Conservation (phyloP, 1,284 basidiomycete genomes). For the Boletellus sp. region DNA sequence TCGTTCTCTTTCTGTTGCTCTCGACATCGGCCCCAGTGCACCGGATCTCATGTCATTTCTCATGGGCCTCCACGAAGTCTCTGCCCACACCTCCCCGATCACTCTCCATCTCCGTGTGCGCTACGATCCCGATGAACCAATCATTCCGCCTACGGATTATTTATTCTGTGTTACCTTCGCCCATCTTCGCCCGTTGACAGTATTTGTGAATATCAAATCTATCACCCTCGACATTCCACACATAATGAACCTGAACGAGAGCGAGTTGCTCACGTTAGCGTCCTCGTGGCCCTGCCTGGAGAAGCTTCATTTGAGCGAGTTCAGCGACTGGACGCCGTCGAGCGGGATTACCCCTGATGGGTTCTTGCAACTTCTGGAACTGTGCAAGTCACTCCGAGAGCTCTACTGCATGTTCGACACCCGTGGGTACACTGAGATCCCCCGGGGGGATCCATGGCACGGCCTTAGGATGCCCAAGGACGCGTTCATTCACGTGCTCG, state of each 20-base stretch:
- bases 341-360: constrained; percentile 13
- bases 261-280: constrained; percentile 11
- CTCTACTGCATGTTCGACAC: constrained; percentile 11
- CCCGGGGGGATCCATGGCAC: constrained; percentile 11
- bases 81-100: neutral
- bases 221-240: constrained; percentile 5
- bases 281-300: constrained; percentile 17
- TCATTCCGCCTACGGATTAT: neutral
- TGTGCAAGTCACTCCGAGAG: constrained; percentile 8
- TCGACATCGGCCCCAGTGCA: neutral
- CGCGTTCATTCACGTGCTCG: neutral
- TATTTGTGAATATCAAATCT: constrained; percentile 12
- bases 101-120: neutral
- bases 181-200: constrained; percentile 5
- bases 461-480: constrained; percentile 3
- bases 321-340: neutral
- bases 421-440: constrained; percentile 11
- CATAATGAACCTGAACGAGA: constrained; percentile 1
- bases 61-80: constrained; percentile 2
- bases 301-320: neutral
- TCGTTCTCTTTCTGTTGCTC: neutral
- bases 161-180: constrained; percentile 5
- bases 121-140: too few relatives aligned
- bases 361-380: constrained; percentile 16
- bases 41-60: constrained; percentile 9